Conservation (phyloP, 768 basidiomycete genomes). For the Tubosaeta sp. region DNA sequence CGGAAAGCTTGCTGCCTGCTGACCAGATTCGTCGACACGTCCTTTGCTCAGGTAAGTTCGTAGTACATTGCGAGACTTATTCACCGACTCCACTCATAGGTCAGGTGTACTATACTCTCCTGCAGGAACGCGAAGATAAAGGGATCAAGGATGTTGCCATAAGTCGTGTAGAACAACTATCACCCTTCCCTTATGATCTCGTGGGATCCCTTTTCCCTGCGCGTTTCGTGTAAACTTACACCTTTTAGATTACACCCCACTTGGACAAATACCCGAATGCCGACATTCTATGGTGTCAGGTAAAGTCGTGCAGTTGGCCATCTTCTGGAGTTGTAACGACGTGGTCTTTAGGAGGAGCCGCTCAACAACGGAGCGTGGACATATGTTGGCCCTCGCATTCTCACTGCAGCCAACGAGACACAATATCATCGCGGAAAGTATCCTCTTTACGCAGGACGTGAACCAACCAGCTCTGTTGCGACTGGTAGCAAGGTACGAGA, state of each 20-base stretch:
- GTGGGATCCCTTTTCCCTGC: conserved; percentile 39
- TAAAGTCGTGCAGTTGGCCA: conserved; percentile 13
- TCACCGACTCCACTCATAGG: conserved; percentile 38
- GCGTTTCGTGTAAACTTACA: conserved; percentile 2
- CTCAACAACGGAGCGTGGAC: conserved; percentile 98
- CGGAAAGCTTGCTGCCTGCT: conserved; percentile 66
- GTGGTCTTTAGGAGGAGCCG: conserved; percentile 70
- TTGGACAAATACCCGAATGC: conserved; percentile 97
- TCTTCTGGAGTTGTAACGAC: neutral
- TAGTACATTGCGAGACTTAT: neutral
- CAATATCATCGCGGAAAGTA: conserved; percentile 89
- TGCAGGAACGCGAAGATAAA: conserved; percentile 86
- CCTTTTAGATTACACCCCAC: conserved; percentile 75
- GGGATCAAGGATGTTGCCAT: conserved; percentile 93
- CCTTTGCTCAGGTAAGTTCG: conserved; percentile 66
- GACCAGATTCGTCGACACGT: conserved; percentile 91
- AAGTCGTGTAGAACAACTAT: conserved; percentile 90
- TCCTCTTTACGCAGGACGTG: conserved; percentile 87
- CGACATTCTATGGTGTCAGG: conserved; percentile 89
- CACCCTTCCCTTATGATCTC: conserved; percentile 95
- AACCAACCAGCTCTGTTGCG: conserved; percentile 87
- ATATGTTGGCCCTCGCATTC: conserved; percentile 89
- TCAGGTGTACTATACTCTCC: conserved; percentile 89
- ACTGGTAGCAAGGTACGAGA: conserved; percentile 79
- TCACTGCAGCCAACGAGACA: conserved; percentile 89